Evolutionary conservation across 1,284 basidiomycete species (phyloP).

Genomic region (Leccinum ponderosum): DNA sequence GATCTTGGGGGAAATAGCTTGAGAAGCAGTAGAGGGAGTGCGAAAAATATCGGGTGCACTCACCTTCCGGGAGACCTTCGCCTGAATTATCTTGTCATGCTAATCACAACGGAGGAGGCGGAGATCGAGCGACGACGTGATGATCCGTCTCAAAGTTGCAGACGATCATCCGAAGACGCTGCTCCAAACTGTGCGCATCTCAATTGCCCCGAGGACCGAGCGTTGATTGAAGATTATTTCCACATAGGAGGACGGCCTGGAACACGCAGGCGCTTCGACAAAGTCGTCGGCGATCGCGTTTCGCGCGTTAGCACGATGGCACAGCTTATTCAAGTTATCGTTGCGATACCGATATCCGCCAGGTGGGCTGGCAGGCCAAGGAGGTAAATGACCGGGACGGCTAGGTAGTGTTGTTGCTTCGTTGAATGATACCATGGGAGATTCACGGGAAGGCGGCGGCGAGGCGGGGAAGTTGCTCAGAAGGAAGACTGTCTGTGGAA

Average conservation of each 20-base stretch:
- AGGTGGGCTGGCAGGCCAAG: slow-evolving; percentile 22
- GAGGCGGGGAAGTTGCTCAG: slow-evolving; percentile 18
- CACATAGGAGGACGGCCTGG: slow-evolving; percentile 7
- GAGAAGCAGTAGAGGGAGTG: too few relatives aligned
- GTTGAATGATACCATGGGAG: slow-evolving; percentile 23
- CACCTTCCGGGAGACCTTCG: too few relatives aligned
- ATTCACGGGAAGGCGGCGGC: slow-evolving; percentile 34
- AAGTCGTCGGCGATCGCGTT: slow-evolving; percentile 8
- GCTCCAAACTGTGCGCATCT: slow-evolving; percentile 6
- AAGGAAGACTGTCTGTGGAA: slow-evolving; percentile 22
- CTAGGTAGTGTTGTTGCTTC: slow-evolving; percentile 6
- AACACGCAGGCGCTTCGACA: slow-evolving; percentile 7
- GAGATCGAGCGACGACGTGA: slow-evolving; percentile 3
- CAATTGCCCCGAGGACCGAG: slow-evolving; percentile 10
- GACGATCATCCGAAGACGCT: slow-evolving; percentile 6
- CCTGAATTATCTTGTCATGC: too few relatives aligned
- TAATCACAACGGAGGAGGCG: not conserved
- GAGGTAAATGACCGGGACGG: slow-evolving; percentile 24
- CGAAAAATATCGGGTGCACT: too few relatives aligned
- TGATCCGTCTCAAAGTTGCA: slow-evolving; percentile 12
- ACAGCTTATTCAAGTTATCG: not conserved
- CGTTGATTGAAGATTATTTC: slow-evolving; percentile 9
- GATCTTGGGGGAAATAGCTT: too few relatives aligned
- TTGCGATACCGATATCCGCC: slow-evolving; percentile 11
- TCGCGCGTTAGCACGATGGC: not conserved